Conservation (phyloP, 805 yeast genomes). For the Ogataea paradorogensis region DNA sequence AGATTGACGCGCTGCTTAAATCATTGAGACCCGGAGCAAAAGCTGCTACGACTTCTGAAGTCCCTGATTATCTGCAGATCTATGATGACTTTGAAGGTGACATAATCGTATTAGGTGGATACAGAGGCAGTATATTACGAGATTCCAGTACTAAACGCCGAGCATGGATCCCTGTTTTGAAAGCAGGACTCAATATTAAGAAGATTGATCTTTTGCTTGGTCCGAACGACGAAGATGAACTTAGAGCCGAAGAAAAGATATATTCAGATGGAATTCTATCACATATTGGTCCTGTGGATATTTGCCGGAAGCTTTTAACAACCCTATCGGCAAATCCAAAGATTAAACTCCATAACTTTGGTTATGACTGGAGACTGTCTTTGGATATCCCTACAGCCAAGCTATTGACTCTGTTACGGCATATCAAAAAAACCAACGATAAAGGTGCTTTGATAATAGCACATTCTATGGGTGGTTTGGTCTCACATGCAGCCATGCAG, state of each 20-base stretch:
- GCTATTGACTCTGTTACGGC: conserved; percentile 45
- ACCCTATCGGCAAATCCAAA: conserved; percentile 54
- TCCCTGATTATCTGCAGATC: conserved; percentile 41
- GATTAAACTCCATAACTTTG: conserved; percentile 65
- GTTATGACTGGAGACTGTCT: conserved; percentile 93
- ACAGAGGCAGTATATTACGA: conserved; percentile 75
- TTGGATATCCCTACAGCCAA: conserved; percentile 52
- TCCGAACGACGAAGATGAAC: conserved; percentile 69
- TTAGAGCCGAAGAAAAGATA: conserved; percentile 46
- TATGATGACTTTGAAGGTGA: conserved; percentile 72
- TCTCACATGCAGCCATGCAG: conserved; percentile 78
- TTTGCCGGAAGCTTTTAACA: conserved; percentile 59
- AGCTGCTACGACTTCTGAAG: conserved; percentile 22
- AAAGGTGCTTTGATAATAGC: conserved; percentile 71
- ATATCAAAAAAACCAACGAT: conserved; percentile 42
- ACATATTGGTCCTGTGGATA: conserved; percentile 85
- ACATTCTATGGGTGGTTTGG: conserved; percentile 93
- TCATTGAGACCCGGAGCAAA: conserved; percentile 40
- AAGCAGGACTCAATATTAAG: conserved; percentile 75
- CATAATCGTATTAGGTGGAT: conserved; percentile 81
- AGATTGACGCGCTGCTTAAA: conserved; percentile 66
- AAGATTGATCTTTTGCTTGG: conserved; percentile 72
- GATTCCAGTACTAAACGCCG: conserved; percentile 62
- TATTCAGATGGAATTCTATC: conserved; percentile 75
- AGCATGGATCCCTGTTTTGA: conserved; percentile 79